Evolutionary conservation across 306 rosid species (phyloP).

Genomic region (Lathyrus tuberosus): DNA sequence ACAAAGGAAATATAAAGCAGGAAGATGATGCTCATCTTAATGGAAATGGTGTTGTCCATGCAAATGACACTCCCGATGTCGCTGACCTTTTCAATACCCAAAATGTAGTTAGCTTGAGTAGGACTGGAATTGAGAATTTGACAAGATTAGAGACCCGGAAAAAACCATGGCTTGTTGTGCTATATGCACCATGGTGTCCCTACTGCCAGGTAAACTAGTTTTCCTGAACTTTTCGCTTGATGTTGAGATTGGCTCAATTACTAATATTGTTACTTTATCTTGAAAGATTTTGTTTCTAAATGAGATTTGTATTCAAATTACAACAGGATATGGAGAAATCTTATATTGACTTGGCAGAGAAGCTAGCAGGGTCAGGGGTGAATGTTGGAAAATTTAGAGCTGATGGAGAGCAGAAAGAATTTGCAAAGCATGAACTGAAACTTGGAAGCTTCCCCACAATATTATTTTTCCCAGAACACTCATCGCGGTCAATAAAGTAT

Average conservation of each 20-base stretch:
- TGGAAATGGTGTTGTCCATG: conserved; percentile 49
- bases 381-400: conserved; percentile 97
- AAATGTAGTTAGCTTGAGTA: conserved; percentile 67
- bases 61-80: conserved; percentile 48
- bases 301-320: conserved; percentile 6
- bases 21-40: conserved; percentile 56
- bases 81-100: conserved; percentile 67
- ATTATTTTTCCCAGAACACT: conserved; percentile 84
- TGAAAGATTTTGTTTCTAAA: background rate
- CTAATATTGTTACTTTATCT: background rate
- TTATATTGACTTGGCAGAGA: conserved; percentile 75
- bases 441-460: conserved; percentile 91
- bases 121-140: conserved; percentile 84
- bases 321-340: conserved; percentile 85
- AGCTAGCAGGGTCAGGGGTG: conserved; percentile 73
- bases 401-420: conserved; percentile 86
- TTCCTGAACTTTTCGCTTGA: conserved; percentile 4
- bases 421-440: conserved; percentile 70
- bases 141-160: conserved; percentile 63
- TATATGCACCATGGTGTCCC: conserved; percentile 98
- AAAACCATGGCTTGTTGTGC: conserved; percentile 90
- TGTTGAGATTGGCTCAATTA: too few relatives aligned
- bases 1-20: conserved; percentile 86
- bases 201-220: conserved; percentile 72
- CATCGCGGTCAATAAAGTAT: conserved; percentile 73